Evolutionary conservation across 768 basidiomycete species (phyloP), one percentile per base, ranked within the genome.

Genomic region (Mycena vulgaris): DNA sequence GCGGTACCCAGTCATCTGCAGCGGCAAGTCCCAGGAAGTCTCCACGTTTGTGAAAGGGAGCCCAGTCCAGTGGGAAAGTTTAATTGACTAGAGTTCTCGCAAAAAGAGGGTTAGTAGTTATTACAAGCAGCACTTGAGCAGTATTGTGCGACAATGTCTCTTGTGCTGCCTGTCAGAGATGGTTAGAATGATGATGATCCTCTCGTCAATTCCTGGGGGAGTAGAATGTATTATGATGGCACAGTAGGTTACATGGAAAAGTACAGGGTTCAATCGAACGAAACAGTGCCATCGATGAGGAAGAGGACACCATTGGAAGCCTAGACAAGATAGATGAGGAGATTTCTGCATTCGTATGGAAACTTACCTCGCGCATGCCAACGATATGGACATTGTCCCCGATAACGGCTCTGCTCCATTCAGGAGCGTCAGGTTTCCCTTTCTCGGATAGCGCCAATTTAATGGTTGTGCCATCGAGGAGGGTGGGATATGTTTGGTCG

Each of bases 371-470:
- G 77, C 87, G 91, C 86, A 84, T 89, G 1, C 77, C 84, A 25
- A 88, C 71, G 47, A 96, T 91, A 45, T 78, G 86, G 11, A 89
- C 79, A 16, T 86, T 86, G 42, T 85, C 86, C 62, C 91, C 88
- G 16, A 95, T 74, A 0, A 84, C 83, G 9, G 92, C 88, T 45
- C 82, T 83, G 71, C 82, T 81, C 93, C 93, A 95, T 42, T 88
- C 86, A 6, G 86, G 83, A 23, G 77, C 79, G 40, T 81, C 74
- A 3, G 78, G 70, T 47, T 83, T 79, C 31, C 75, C 80, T 59
- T 81, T 82, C 2, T 76, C 76, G 47, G 80, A 78, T 14, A 83
- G 78, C 3, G 80, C 80, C 75, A 95, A 90, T 0, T 86, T 82
- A 39, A 95, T 84, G 3, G 86, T 83, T 76, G 87, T 91, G 3